Conservation (phyloP, 768 basidiomycete genomes). For the Lentinula lateritia region DNA sequence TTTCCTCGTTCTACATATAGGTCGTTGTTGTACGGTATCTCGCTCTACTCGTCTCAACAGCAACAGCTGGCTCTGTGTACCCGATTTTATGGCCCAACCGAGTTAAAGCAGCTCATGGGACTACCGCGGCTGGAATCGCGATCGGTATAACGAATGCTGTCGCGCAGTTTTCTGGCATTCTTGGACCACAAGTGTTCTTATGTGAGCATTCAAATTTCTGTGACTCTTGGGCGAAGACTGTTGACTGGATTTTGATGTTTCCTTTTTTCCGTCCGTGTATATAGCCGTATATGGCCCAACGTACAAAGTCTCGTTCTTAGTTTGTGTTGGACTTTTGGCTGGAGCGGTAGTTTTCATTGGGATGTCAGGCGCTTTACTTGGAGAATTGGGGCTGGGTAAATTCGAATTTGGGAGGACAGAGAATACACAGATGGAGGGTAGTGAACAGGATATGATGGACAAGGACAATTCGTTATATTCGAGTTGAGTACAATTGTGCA, state of each 20-base stretch:
- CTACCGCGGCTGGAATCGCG: constrained; percentile 15
- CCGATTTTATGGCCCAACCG: constrained; percentile 18
- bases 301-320: constrained; percentile 13
- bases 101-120: constrained; percentile 16
- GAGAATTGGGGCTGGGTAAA: not conserved
- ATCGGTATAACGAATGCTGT: constrained; percentile 17
- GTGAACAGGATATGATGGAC: too few relatives aligned
- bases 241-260: not conserved
- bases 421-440: not conserved
- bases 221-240: not conserved
- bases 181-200: constrained; percentile 16
- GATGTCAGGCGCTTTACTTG: not conserved
- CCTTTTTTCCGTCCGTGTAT: not conserved
- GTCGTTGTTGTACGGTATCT: constrained; percentile 12
- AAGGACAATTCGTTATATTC: not conserved
- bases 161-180: constrained; percentile 15
- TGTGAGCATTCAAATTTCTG: constrained; percentile 6
- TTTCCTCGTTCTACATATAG: not conserved
- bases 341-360: constrained; percentile 9
- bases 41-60: constrained; percentile 15
- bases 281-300: constrained; percentile 5
- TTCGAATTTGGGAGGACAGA: not conserved
- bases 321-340: constrained; percentile 13
- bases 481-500: not conserved
- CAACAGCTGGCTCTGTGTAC: constrained; percentile 14